phyloP scores from a whole-genome alignment of 2,329 filamentous ascomycete genomes.

The Neofusicoccum laricinum region DNA sequence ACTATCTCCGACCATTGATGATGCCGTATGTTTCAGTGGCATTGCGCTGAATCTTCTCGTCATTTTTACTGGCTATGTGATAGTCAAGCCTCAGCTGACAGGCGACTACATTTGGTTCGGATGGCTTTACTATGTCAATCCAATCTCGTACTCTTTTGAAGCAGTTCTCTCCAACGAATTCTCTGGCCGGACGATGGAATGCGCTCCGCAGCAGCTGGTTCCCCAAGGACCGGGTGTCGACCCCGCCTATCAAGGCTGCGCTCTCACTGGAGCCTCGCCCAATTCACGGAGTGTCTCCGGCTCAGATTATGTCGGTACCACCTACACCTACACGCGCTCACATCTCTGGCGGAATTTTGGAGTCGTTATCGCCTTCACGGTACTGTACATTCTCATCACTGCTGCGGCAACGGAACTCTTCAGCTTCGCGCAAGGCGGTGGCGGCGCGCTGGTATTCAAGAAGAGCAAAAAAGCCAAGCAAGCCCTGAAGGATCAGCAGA shows the following conservation, averaged over 20 bases:
- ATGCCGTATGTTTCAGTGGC: slow-evolving; percentile 63
- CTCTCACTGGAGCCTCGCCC: slow-evolving; percentile 55
- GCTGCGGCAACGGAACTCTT: slow-evolving; percentile 67
- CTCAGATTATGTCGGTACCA: slow-evolving; percentile 51
- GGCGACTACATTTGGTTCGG: slow-evolving; percentile 63
- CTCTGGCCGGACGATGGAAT: slow-evolving; percentile 54
- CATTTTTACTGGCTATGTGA: slow-evolving; percentile 66
- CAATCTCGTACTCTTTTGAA: slow-evolving; percentile 62
- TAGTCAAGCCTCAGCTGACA: slow-evolving; percentile 61
- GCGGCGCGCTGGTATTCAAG: slow-evolving; percentile 71
- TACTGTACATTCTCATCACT: slow-evolving; percentile 72
- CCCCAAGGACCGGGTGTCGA: slow-evolving; percentile 57
- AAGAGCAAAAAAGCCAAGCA: slow-evolving; percentile 61
- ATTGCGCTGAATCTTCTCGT: slow-evolving; percentile 61
- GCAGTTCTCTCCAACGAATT: slow-evolving; percentile 67
- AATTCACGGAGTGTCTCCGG: slow-evolving; percentile 53
- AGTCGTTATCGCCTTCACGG: slow-evolving; percentile 70
- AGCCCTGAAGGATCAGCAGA: slow-evolving; percentile 43
- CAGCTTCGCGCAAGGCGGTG: slow-evolving; percentile 59
- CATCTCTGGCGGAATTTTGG: slow-evolving; percentile 73
- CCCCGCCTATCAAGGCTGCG: slow-evolving; percentile 60
- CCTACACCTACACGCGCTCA: slow-evolving; percentile 56
- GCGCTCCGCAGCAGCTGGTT: slow-evolving; percentile 57
- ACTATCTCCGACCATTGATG: slow-evolving; percentile 62
- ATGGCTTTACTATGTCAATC: slow-evolving; percentile 45